Conservation (phyloP, 2,329 filamentous ascomycete genomes). For the Orbilia blumenaviensis region DNA sequence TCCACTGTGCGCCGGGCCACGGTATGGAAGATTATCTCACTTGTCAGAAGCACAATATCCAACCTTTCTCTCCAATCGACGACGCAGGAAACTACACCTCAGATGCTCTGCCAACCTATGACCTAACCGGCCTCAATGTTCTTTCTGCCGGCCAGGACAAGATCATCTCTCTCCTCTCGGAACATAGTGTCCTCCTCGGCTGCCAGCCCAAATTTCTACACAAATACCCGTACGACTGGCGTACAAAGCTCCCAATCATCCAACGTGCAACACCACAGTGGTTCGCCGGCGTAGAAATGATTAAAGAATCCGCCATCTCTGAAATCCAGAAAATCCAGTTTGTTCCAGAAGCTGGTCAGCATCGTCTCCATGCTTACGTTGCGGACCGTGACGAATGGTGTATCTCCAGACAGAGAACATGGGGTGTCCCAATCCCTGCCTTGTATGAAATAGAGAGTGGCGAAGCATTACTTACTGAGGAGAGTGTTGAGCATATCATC, state of each 20-base stretch:
- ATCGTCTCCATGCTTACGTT: slow-evolving; percentile 83
- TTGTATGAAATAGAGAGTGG: slow-evolving; percentile 76
- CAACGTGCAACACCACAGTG: slow-evolving; percentile 93
- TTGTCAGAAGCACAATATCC: slow-evolving; percentile 75
- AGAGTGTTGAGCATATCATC: slow-evolving; percentile 86
- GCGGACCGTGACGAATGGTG: slow-evolving; percentile 94
- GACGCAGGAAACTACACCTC: slow-evolving; percentile 81
- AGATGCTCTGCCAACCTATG: slow-evolving; percentile 77
- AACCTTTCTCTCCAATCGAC: slow-evolving; percentile 82
- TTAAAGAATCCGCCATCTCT: slow-evolving; percentile 77
- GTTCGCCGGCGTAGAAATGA: slow-evolving; percentile 90
- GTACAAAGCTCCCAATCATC: slow-evolving; percentile 91
- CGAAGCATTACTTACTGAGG: slow-evolving; percentile 78
- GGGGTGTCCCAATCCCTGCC: slow-evolving; percentile 95
- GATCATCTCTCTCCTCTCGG: slow-evolving; percentile 74
- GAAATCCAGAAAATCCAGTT: slow-evolving; percentile 79
- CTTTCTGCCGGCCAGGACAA: slow-evolving; percentile 73
- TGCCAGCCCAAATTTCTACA: slow-evolving; percentile 76
- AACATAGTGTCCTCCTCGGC: slow-evolving; percentile 70
- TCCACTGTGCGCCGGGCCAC: slow-evolving; percentile 92
- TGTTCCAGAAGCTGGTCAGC: slow-evolving; percentile 76
- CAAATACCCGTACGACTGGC: slow-evolving; percentile 98
- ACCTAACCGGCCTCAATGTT: slow-evolving; percentile 78
- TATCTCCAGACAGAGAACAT: slow-evolving; percentile 92
- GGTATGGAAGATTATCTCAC: slow-evolving; percentile 95